A percentile compares a stretch with the other conserved stretches of the same genome.
These are phyloP conservation scores for Saccharomycopsis oosterbeekiorum DNA, from an alignment of 805 yeast genomes.

Conservation along the genomic window DNA sequence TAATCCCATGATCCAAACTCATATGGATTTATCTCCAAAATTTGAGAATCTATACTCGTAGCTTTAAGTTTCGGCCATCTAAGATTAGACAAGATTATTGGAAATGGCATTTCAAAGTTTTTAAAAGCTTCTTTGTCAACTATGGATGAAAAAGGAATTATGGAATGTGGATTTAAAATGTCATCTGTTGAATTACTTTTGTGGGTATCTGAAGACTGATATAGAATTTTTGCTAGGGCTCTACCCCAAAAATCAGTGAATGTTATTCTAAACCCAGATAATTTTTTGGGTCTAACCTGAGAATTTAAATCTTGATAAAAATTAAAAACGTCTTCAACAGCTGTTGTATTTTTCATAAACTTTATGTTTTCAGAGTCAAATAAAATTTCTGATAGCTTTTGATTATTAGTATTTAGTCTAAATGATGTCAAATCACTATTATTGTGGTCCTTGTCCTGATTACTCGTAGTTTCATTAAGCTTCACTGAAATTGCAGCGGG, in stretches of 20 bases:
- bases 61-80: slow-evolving; percentile 29
- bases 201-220: slow-evolving; percentile 43
- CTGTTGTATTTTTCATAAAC: background rate
- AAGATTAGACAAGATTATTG: slow-evolving; percentile 48
- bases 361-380: background rate
- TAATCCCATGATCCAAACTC: slow-evolving; percentile 65
- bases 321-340: slow-evolving; percentile 24
- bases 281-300: slow-evolving; percentile 43
- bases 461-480: no score
- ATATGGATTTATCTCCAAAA: slow-evolving; percentile 52
- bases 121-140: slow-evolving; percentile 50
- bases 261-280: slow-evolving; percentile 44
- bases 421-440: no score
- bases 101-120: slow-evolving; percentile 60
- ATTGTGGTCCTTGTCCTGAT: no score
- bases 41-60: slow-evolving; percentile 30
- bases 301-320: slow-evolving; percentile 43
- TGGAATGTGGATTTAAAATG: slow-evolving; percentile 26
- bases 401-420: no score
- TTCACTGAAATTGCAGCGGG: background rate
- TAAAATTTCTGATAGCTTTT: no score
- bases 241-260: slow-evolving; percentile 64
- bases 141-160: slow-evolving; percentile 30
- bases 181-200: slow-evolving; percentile 49
- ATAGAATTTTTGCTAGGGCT: slow-evolving; percentile 43